These are phyloP conservation scores for Xylaria sp. DNA, from an alignment of 2,329 filamentous ascomycete genomes.

Conservation along the genomic window DNA sequence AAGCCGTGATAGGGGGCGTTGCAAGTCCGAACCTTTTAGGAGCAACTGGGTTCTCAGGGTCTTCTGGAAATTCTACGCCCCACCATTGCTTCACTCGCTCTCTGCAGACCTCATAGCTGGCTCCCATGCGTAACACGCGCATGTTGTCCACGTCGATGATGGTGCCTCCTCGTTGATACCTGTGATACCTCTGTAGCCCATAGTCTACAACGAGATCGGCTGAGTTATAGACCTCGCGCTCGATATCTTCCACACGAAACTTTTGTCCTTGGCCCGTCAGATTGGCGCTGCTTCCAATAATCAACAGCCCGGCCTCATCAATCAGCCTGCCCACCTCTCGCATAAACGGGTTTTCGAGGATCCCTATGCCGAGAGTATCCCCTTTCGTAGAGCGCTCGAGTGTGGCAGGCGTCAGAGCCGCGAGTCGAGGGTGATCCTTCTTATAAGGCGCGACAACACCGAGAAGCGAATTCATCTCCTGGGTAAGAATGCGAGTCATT, in stretches of 20 bases:
- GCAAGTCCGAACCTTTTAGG: too few species aligned
- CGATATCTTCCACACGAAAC: conserved; percentile 23
- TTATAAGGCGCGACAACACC: conserved; percentile 13
- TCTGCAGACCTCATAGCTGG: conserved; percentile 24
- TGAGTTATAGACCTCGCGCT: conserved; percentile 12
- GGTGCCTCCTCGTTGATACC: conserved; percentile 18
- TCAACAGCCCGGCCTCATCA: conserved; percentile 27
- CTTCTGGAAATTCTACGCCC: conserved; percentile 21
- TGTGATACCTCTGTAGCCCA: conserved; percentile 26
- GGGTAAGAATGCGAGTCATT: conserved; percentile 24
- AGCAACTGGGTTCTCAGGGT: conserved; percentile 17
- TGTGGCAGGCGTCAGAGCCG: background rate
- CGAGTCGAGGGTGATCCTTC: conserved; percentile 19
- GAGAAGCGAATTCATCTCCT: conserved; percentile 16
- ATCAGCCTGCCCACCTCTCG: conserved; percentile 20
- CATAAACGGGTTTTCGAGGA: conserved; percentile 19
- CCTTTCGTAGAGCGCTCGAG: conserved; percentile 15
- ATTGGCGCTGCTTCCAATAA: conserved; percentile 29
- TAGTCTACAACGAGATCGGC: conserved; percentile 29
- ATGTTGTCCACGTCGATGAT: conserved; percentile 23
- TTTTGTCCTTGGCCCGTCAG: conserved; percentile 22
- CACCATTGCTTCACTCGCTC: conserved; percentile 19
- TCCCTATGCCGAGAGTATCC: conserved; percentile 25
- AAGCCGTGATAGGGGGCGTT: too few species aligned
- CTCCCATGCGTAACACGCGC: conserved; percentile 24